A percentile compares a stretch with the other conserved stretches of the same genome.
phyloP scores from a whole-genome alignment of 192 early-diverging fungal species.

The Backusella macrospora region DNA sequence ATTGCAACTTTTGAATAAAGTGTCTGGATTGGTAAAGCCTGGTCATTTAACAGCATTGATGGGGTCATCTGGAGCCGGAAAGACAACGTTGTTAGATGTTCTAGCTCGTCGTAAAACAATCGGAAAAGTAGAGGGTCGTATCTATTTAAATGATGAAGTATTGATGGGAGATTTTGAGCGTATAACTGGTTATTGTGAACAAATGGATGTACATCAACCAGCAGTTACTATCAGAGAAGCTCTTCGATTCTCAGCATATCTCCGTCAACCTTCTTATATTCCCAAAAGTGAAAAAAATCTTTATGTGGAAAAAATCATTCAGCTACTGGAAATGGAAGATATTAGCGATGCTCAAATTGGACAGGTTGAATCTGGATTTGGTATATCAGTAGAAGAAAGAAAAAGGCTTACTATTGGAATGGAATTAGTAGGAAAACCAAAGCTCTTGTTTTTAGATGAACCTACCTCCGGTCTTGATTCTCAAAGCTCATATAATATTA shows the following conservation, averaged over 20 bases:
- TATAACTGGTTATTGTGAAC: slow-evolving; percentile 81
- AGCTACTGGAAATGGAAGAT: slow-evolving; percentile 58
- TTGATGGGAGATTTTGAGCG: slow-evolving; percentile 55
- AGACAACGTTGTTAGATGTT: slow-evolving; percentile 76
- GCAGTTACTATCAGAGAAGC: slow-evolving; percentile 92
- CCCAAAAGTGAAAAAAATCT: slow-evolving; percentile 47
- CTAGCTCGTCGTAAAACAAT: slow-evolving; percentile 78
- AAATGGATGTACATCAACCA: slow-evolving; percentile 84
- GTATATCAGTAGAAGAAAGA: slow-evolving; percentile 82
- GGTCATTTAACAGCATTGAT: slow-evolving; percentile 88
- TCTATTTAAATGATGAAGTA: slow-evolving; percentile 59
- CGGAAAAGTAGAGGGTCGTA: slow-evolving; percentile 59
- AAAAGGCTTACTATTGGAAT: slow-evolving; percentile 83
- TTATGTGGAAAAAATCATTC: slow-evolving; percentile 54
- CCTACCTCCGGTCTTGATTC: slow-evolving; percentile 76
- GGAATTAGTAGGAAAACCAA: slow-evolving; percentile 77
- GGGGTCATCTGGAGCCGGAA: slow-evolving; percentile 90
- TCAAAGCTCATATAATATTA: slow-evolving; percentile 75
- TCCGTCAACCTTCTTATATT: slow-evolving; percentile 65
- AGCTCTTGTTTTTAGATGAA: slow-evolving; percentile 77
- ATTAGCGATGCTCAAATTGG: slow-evolving; percentile 64
- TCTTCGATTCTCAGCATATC: slow-evolving; percentile 75
- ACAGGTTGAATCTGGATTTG: slow-evolving; percentile 49
- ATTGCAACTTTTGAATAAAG: slow-evolving; percentile 65
- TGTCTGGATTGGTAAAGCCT: slow-evolving; percentile 70